A percentile compares a stretch with the other conserved stretches of the same genome.
These are phyloP conservation scores for Wilhelminamyces savonicus DNA, from an alignment of 805 yeast species.

Conservation along the genomic window DNA sequence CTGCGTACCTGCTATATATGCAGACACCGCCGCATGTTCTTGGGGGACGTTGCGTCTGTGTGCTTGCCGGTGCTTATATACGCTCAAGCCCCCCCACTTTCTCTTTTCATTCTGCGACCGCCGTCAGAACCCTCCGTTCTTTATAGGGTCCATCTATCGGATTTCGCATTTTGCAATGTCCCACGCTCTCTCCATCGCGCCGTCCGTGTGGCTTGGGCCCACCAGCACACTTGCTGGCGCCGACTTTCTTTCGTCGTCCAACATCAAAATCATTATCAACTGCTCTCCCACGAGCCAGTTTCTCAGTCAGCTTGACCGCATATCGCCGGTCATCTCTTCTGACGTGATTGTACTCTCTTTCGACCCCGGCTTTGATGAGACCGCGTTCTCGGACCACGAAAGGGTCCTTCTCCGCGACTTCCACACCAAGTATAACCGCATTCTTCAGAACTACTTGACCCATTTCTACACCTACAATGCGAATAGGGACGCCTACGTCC, in stretches of 20 bases:
- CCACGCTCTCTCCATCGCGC: constrained; percentile 7
- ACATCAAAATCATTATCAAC: constrained; percentile 33
- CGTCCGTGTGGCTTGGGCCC: constrained; percentile 8
- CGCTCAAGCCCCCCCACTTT: too few species aligned
- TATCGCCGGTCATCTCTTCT: constrained; percentile 17
- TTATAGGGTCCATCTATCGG: too few species aligned
- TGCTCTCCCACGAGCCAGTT: constrained; percentile 29
- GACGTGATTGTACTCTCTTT: constrained; percentile 31
- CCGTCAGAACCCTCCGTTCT: too few species aligned
- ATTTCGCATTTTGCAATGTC: too few species aligned
- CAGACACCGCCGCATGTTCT: too few species aligned
- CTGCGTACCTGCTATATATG: too few species aligned
- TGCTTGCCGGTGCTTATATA: too few species aligned
- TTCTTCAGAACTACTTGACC: constrained; percentile 32
- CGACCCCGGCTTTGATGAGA: constrained; percentile 26
- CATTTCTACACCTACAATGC: constrained; percentile 29
- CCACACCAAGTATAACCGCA: constrained; percentile 21
- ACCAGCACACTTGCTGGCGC: constrained; percentile 4
- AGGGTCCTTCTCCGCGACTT: constrained; percentile 17
- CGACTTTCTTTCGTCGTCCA: constrained; percentile 12
- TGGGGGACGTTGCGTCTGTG: too few species aligned
- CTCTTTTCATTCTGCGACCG: too few species aligned
- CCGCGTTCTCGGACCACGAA: constrained; percentile 11
- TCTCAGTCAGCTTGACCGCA: constrained; percentile 15
- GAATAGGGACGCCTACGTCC: constrained; percentile 19